Evolutionary conservation across 257 asterid genomes (phyloP), one percentile per base, ranked within the genome.

Genomic region (Capsicum rhomboideum): DNA sequence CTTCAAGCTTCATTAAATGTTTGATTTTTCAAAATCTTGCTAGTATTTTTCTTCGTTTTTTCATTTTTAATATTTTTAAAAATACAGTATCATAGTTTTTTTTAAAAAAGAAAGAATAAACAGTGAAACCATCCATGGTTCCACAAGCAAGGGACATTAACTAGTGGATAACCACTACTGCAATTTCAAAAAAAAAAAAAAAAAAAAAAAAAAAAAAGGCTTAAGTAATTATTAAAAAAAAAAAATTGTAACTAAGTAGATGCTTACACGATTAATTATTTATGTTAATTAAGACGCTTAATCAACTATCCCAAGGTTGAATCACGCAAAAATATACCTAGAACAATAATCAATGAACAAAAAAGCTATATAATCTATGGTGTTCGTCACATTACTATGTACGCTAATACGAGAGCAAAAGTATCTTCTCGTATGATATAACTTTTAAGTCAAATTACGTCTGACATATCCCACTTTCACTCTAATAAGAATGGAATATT

Each of bases 91-190:
- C 16, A 59, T 59, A 59, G 6, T 59, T 14, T 21, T 59, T 2
- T 58, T 58, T 58, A 58, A 9, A 59, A 9, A 34, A 3, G 14
- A 59, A 59, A 59, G 37, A 61, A 61, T 23, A 61, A 26, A 61
- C 17, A 29, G 16, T 13, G 66, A 58, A 58, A 58, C 66, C 14
- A 29, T 58, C 66, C 66, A n/a, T 58, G 29, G 66, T 9, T 58
- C 29, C 66, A 58, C 66, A 28, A 82, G 44, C 6, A 18, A 59
- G 37, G 9, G 61, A 58, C 83, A 82, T 68, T 75, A 46, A 49
- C 8, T 37, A 84, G 31, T 26, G 46, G 74, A 53, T 84, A 71
- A 78, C 88, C 88, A 82, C 83, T 69, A 68, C 59, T 69, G 17
- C 67, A 78, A 66, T 83, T 58, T 67, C 40, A 79, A 46, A 20